Base-by-base conservation (phyloP, 768 basidiomycete species). In the Amanita inopinata region DNA sequence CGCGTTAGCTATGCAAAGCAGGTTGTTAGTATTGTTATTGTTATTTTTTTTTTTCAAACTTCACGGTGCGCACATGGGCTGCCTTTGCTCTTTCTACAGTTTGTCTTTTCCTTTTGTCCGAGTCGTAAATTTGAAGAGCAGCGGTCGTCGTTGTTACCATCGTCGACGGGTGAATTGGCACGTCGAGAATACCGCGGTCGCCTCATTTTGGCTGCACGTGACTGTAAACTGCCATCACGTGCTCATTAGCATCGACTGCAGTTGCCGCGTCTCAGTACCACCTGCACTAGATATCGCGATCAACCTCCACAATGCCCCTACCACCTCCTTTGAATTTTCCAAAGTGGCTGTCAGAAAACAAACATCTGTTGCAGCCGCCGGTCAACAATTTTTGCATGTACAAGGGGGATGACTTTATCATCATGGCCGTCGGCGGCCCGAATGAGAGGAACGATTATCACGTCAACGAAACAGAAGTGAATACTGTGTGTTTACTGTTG, bases 341-440 rank as follows among this genome's bases (percentile, higher is more conserved):
- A 2, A 78, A 78, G 58, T 97, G 96, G 96, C 72, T 99, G 33
- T 63, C 66, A 3, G 77, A 89, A 54, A 97, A 97, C 51, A 62
- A 64, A 15, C 74, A 92, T 49, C 69, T 83, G 2, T 71, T 98
- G 20, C 72, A 83, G 57, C 94, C 94, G 2, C 93, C 94, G 0
- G 89, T 99, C 34, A 92, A 91, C 69, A 89, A 93, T 59, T 92
- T 77, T 49, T 88, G 87, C 56, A 56, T 90, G 43, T 89, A 84
- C 59, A 71, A 76, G 39, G 89, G 88, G 27, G 69, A 70, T 19
- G 92, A 98, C 58, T 94, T 84, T 54, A 75, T 87, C 32, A 80
- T 94, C n/a, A 98, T 99, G 94, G 88, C 74, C 4, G 80, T 98
- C 17, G 93, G 96, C 6, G 96, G 94, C 0, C 94, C 94, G 0